These are phyloP conservation scores for Pharnaceum exiguum DNA, from an alignment of 148 eudicot genomes.

Conservation along the genomic window DNA sequence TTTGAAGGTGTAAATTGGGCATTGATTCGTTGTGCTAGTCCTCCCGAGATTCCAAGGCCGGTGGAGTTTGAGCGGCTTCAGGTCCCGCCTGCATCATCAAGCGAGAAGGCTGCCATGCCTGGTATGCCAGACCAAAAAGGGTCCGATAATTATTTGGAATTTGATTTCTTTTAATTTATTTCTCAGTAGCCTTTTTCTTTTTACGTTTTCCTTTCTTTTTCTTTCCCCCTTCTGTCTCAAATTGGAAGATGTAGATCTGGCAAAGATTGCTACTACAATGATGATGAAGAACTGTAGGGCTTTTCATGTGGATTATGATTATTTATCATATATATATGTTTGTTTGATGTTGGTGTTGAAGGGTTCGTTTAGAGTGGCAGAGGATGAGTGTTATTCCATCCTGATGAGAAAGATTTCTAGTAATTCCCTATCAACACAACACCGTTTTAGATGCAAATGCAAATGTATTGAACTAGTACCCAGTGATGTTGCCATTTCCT, in stretches of 20 bases:
- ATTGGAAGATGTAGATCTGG: constrained; percentile 8
- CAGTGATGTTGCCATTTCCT: background rate
- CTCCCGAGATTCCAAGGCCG: constrained; percentile 79
- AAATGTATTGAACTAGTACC: constrained; percentile 1
- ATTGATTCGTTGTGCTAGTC: constrained; percentile 84
- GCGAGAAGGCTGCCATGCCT: constrained; percentile 39
- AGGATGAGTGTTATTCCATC: constrained; percentile 4
- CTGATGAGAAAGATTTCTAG: background rate
- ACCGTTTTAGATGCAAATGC: background rate
- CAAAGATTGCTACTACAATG: constrained; percentile 9
- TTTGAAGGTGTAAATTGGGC: constrained; percentile 98
- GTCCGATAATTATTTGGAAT: constrained; percentile 81
- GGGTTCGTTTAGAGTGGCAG: constrained; percentile 1
- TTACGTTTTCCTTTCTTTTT: too few species aligned
- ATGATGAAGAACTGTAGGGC: constrained; percentile 3
- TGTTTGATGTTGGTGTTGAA: constrained; percentile 14
- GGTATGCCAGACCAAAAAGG: constrained; percentile 46
- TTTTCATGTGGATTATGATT: constrained; percentile 14
- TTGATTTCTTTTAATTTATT: constrained; percentile 66
- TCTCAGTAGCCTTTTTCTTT: constrained; percentile 2
- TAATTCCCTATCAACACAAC: background rate
- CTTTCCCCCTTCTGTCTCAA: too few species aligned
- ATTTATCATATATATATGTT: constrained; percentile 16
- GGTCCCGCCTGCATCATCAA: constrained; percentile 29
- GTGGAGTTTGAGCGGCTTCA: constrained; percentile 61